These are phyloP conservation scores for Salix suchowensis DNA, from an alignment of 345 rosid species.

Conservation along the genomic window DNA sequence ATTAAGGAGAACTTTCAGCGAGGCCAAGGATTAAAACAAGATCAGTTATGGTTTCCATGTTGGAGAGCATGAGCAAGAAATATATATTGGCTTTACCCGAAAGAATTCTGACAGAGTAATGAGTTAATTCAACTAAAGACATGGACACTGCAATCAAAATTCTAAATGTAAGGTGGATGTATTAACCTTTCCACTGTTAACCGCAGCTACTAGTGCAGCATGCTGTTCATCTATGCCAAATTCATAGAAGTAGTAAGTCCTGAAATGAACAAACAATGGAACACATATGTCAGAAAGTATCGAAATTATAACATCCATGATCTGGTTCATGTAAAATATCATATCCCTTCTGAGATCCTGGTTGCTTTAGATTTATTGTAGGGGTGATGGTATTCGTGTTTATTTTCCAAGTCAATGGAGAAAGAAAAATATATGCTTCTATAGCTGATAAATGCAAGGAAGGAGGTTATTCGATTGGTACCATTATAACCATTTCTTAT, in stretches of 20 bases:
- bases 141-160: not conserved
- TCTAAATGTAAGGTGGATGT: not conserved
- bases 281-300: slow-evolving; percentile 6
- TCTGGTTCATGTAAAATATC: not conserved
- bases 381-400: not conserved
- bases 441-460: not conserved
- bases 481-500: not conserved
- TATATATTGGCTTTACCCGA: not conserved
- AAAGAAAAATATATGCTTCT: not conserved
- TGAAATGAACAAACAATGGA: slow-evolving; percentile 28
- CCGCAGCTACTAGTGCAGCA: slow-evolving; percentile 63
- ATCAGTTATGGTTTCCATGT: not conserved
- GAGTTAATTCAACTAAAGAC: not conserved
- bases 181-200: slow-evolving; percentile 77
- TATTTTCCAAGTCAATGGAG: not conserved
- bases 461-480: not conserved
- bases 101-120: not conserved
- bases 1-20: not conserved
- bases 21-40: not conserved
- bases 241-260: slow-evolving; percentile 87
- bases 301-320: not conserved
- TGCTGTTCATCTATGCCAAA: slow-evolving; percentile 77
- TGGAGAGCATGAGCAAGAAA: not conserved
- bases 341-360: not conserved
- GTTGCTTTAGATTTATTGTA: not conserved